phyloP scores from a whole-genome alignment of 495 filamentous ascomycete genomes.

The Elasticomyces elasticus region DNA sequence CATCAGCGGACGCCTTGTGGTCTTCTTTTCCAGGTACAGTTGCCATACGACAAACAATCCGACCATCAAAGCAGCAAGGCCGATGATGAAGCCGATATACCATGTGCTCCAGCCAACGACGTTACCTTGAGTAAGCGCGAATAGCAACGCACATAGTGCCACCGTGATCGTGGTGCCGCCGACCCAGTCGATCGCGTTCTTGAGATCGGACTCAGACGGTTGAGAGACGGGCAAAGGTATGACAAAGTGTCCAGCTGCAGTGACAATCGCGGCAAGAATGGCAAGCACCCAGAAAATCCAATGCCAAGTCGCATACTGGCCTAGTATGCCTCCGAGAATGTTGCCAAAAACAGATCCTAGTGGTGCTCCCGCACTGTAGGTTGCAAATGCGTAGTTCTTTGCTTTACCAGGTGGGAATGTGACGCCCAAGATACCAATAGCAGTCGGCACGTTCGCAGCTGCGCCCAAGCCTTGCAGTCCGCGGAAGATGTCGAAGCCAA shows the following conservation, averaged over 20 bases:
- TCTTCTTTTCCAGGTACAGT: constrained; percentile 40
- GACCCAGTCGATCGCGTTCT: constrained; percentile 29
- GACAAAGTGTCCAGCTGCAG: constrained; percentile 26
- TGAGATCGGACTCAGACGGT: constrained; percentile 5
- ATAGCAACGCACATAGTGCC: constrained; percentile 44
- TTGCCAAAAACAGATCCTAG: constrained; percentile 48
- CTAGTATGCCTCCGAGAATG: constrained; percentile 44
- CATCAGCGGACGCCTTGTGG: constrained; percentile 44
- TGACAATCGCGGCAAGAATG: constrained; percentile 24
- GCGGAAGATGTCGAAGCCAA: constrained; percentile 33
- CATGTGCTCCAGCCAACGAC: constrained; percentile 57
- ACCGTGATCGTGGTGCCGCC: constrained; percentile 31
- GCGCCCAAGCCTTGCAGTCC: constrained; percentile 31
- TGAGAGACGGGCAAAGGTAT: constrained; percentile 24
- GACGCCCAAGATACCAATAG: constrained; percentile 52
- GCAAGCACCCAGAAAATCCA: constrained; percentile 42
- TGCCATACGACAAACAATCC: constrained; percentile 57
- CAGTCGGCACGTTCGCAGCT: constrained; percentile 36
- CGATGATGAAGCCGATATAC: constrained; percentile 55
- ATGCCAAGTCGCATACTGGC: constrained; percentile 47
- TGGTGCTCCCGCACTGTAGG: constrained; percentile 29
- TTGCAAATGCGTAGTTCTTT: constrained; percentile 51
- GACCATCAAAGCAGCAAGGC: constrained; percentile 50
- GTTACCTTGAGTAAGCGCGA: constrained; percentile 54
- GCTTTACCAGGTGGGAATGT: constrained; percentile 52